phyloP scores from a whole-genome alignment of 257 asterid genomes.

The Catharanthus roseus region DNA sequence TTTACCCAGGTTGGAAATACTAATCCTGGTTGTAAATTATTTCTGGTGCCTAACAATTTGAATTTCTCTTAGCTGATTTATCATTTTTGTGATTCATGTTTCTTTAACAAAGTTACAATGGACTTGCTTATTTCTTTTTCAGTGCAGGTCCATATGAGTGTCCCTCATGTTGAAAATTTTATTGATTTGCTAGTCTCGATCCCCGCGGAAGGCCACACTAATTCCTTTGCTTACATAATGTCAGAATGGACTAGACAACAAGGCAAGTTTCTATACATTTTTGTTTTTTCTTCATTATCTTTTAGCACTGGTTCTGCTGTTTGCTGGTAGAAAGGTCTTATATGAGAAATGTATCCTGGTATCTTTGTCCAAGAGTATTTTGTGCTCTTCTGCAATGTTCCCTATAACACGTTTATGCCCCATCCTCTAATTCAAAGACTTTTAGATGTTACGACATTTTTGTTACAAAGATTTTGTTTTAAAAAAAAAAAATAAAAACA shows the following conservation, averaged over 20 bases:
- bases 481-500: too few species aligned
- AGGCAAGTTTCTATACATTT: constrained; percentile 49
- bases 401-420: neutral
- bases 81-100: constrained; percentile 6
- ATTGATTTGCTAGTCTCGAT: constrained; percentile 72
- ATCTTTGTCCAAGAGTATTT: neutral
- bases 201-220: constrained; percentile 70
- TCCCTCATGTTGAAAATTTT: constrained; percentile 73
- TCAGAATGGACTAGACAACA: constrained; percentile 85
- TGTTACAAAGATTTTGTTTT: neutral
- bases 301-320: neutral
- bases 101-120: constrained; percentile 6
- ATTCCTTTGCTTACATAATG: constrained; percentile 83
- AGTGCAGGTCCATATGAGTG: constrained; percentile 88
- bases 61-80: neutral
- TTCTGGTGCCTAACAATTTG: neutral
- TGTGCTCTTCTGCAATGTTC: neutral
- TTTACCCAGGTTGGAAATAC: neutral
- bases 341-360: neutral
- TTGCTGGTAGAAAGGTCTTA: neutral
- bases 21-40: neutral
- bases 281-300: neutral
- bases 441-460: neutral
- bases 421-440: neutral
- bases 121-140: constrained; percentile 17